phyloP scores from a whole-genome alignment of 1,284 basidiomycete genomes.

The Lignosus rhinocerotis region DNA sequence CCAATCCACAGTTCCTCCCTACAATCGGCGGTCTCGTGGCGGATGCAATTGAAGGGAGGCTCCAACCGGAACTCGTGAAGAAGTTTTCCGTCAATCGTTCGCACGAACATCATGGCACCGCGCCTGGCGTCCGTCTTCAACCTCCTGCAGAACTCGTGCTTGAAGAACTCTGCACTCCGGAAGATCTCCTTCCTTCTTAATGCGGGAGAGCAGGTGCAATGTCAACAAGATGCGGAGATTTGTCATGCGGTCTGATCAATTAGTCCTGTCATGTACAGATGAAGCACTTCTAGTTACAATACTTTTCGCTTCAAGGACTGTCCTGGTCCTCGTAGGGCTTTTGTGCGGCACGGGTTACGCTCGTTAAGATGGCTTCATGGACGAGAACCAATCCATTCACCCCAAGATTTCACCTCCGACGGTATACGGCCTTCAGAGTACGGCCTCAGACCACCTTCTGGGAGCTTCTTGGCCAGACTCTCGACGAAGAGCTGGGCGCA shows the following conservation, averaged over 20 bases:
- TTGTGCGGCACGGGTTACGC: neutral
- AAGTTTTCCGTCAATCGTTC: constrained; percentile 57
- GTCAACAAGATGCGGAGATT: neutral
- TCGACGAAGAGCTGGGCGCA: constrained; percentile 92
- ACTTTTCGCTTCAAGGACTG: constrained; percentile 14
- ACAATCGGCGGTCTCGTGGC: constrained; percentile 77
- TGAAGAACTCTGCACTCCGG: constrained; percentile 47
- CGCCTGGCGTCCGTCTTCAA: constrained; percentile 24
- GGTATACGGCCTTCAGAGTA: constrained; percentile 93
- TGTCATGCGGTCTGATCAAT: constrained; percentile 10
- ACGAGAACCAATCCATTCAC: constrained; percentile 78
- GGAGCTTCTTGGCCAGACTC: constrained; percentile 86
- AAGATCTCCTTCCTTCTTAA: constrained; percentile 42
- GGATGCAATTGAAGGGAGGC: constrained; percentile 66
- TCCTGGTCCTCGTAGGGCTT: neutral
- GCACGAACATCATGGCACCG: constrained; percentile 35
- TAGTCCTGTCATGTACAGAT: constrained; percentile 19
- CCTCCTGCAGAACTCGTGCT: constrained; percentile 44
- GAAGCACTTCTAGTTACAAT: constrained; percentile 18
- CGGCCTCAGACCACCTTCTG: constrained; percentile 75
- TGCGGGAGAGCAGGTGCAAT: neutral
- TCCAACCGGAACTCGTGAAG: constrained; percentile 48
- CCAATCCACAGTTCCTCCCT: constrained; percentile 70
- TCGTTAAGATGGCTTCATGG: constrained; percentile 41
- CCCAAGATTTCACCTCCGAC: constrained; percentile 91